Evolutionary conservation across 495 filamentous ascomycete genomes (phyloP).

Genomic region (Trichoderma reesei): DNA sequence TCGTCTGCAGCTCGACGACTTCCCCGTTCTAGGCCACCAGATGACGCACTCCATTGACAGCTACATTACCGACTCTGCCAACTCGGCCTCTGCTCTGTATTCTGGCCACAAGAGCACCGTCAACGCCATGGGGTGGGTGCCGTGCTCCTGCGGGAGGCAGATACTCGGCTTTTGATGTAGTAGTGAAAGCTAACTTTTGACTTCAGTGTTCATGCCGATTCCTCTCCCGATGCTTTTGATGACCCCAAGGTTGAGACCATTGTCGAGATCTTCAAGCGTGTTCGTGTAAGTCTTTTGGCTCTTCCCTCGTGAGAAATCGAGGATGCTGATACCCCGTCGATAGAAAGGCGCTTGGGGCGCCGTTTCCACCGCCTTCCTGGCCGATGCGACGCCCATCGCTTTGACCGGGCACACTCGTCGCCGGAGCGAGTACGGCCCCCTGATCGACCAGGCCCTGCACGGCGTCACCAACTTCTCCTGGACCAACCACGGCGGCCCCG

Average conservation of each 20-base stretch:
- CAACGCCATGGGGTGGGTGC: conserved; percentile 56
- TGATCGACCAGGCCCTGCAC: conserved; percentile 51
- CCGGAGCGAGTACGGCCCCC: conserved; percentile 50
- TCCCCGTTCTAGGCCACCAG: conserved; percentile 61
- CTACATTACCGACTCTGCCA: conserved; percentile 71
- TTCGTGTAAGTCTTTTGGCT: conserved; percentile 42
- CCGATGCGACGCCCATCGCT: conserved; percentile 64
- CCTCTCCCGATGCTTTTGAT: conserved; percentile 52
- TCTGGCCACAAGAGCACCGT: conserved; percentile 65
- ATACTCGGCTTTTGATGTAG: neutral
- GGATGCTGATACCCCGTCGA: conserved; percentile 8
- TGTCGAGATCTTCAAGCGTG: conserved; percentile 56
- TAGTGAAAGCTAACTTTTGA: too few relatives aligned
- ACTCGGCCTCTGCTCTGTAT: conserved; percentile 65
- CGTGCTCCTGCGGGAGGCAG: neutral
- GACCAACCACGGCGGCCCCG: conserved; percentile 55
- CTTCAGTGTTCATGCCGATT: conserved; percentile 56
- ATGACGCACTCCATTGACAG: conserved; percentile 67
- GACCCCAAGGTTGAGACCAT: conserved; percentile 75
- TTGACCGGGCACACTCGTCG: conserved; percentile 55
- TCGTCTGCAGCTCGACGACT: conserved; percentile 57
- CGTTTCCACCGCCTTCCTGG: conserved; percentile 58
- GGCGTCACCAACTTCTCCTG: conserved; percentile 56
- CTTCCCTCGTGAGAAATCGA: neutral
- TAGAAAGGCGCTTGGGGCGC: conserved; percentile 39